phyloP scores from a whole-genome alignment of 768 basidiomycete species.

The Plicaturopsis crispa region DNA sequence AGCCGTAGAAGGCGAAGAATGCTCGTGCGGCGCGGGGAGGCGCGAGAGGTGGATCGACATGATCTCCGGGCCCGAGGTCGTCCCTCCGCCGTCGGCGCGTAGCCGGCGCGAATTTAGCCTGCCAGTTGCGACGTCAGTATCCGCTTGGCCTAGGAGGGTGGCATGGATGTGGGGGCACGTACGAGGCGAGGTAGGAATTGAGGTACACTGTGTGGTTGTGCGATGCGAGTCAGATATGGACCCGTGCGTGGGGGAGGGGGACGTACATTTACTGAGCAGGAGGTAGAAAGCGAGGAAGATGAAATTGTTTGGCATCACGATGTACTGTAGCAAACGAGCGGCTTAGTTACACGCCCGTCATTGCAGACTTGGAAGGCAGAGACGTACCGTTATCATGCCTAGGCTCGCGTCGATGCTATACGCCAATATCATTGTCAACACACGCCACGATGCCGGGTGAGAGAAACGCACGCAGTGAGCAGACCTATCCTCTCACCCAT shows the following conservation, averaged over 20 bases:
- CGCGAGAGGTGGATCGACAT: conserved; percentile 38
- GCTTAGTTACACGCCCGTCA: conserved; percentile 1
- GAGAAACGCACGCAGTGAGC: conserved; percentile 25
- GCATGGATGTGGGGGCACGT: conserved; percentile 3
- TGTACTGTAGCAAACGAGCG: conserved; percentile 23
- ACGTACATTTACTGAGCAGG: conserved; percentile 43
- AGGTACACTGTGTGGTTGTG: conserved; percentile 35
- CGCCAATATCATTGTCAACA: background rate
- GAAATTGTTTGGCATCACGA: conserved; percentile 45
- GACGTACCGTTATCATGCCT: conserved; percentile 31
- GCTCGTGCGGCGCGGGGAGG: conserved; percentile 12
- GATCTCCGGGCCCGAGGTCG: conserved; percentile 20
- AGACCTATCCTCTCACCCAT: conserved; percentile 22
- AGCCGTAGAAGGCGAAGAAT: background rate
- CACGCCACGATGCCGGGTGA: background rate
- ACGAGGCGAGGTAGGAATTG: conserved; percentile 48
- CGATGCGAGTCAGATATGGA: background rate
- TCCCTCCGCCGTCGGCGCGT: conserved; percentile 33
- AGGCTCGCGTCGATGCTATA: conserved; percentile 37
- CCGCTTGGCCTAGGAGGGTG: conserved; percentile 1
- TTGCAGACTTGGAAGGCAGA: background rate
- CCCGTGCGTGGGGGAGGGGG: background rate
- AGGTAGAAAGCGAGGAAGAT: conserved; percentile 47
- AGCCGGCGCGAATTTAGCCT: conserved; percentile 32
- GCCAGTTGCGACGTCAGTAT: no score